These are phyloP conservation scores for Angophora floribunda DNA, from an alignment of 345 rosid species.

Conservation along the genomic window DNA sequence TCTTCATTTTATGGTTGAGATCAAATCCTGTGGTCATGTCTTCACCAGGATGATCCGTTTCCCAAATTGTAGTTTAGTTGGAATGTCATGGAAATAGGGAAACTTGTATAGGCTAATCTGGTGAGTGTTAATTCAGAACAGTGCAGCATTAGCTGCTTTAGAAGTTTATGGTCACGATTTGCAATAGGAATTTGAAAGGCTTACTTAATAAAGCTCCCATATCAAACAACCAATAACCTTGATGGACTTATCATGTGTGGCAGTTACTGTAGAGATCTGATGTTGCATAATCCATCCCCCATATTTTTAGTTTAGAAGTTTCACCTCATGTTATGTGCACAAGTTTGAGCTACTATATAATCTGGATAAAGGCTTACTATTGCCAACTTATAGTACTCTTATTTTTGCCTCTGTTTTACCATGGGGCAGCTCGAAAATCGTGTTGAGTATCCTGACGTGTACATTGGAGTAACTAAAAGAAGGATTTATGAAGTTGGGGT, in stretches of 20 bases:
- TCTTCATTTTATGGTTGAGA: neutral
- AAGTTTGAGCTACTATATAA: neutral
- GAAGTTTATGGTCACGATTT: neutral
- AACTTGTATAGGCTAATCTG: neutral
- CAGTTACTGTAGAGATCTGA: neutral
- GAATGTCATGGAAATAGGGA: neutral
- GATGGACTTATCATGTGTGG: neutral
- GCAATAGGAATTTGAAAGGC: neutral
- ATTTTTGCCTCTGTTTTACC: neutral
- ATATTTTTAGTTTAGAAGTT: neutral
- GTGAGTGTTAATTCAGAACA: neutral
- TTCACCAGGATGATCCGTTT: neutral
- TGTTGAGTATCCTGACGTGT: conserved; percentile 22
- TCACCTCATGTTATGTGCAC: neutral
- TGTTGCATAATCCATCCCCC: neutral
- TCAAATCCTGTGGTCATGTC: neutral
- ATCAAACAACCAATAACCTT: neutral
- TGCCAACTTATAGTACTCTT: neutral
- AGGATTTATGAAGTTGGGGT: conserved; percentile 45
- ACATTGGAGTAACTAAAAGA: conserved; percentile 53
- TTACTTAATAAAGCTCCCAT: neutral
- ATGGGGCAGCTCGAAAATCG: conserved; percentile 38
- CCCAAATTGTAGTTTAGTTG: neutral
- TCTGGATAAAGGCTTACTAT: neutral
- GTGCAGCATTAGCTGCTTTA: neutral